These are phyloP conservation scores for Neofusicoccum cordaticola DNA, from an alignment of 2,329 filamentous ascomycete species.

Conservation along the genomic window DNA sequence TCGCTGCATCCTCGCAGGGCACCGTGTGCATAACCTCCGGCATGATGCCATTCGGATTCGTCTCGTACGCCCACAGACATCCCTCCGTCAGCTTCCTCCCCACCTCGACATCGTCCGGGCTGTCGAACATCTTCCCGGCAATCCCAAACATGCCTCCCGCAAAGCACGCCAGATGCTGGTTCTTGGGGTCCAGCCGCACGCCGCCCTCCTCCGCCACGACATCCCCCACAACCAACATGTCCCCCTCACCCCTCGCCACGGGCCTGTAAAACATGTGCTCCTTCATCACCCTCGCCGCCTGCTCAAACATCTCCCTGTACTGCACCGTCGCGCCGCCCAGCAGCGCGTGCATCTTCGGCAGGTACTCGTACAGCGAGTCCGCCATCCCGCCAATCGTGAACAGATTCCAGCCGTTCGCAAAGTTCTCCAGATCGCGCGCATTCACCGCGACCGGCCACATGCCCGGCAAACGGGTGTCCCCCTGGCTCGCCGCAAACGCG, in stretches of 20 bases:
- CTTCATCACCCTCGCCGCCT: constrained; percentile 41
- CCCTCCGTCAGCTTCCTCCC: constrained; percentile 58
- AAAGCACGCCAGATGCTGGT: constrained; percentile 55
- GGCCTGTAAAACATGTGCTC: constrained; percentile 51
- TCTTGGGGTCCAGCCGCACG: not conserved
- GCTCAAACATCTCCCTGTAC: constrained; percentile 59
- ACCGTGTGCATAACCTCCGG: constrained; percentile 56
- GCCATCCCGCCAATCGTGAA: constrained; percentile 39
- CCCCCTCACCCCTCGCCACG: constrained; percentile 31
- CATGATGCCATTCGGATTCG: constrained; percentile 58
- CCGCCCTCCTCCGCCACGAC: constrained; percentile 23
- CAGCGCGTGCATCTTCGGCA: constrained; percentile 46
- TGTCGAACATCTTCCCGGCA: constrained; percentile 56
- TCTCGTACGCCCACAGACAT: constrained; percentile 61
- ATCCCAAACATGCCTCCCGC: constrained; percentile 62
- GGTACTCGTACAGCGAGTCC: constrained; percentile 51
- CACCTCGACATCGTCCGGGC: constrained; percentile 53
- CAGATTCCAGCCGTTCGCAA: not conserved
- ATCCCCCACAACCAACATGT: constrained; percentile 31
- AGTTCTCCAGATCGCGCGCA: constrained; percentile 19
- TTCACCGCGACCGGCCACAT: constrained; percentile 38
- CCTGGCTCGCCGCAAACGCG: constrained; percentile 33
- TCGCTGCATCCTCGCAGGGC: constrained; percentile 42
- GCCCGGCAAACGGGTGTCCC: constrained; percentile 36
- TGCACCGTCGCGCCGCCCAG: constrained; percentile 42